Base-by-base conservation (phyloP, 306 rosid species). In the Prunus salicina region DNA sequence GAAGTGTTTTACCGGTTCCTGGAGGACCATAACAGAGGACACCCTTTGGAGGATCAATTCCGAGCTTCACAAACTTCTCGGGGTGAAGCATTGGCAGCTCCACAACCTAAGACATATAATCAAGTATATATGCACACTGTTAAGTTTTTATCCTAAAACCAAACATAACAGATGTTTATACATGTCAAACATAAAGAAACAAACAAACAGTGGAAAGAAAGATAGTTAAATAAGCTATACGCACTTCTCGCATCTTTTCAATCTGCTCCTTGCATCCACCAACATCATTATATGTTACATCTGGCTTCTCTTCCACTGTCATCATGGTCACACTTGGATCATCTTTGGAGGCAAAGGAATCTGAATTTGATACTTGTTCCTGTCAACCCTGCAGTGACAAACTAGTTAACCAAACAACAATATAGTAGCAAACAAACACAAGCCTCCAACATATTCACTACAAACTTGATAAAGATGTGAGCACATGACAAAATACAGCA, bases 51-150 rank as follows among this genome's bases (percentile, higher is more conserved):
- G 99, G 99, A 87, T 96, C 99, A 64, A 96, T 96, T 74, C 99
- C 99, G 64, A 96, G 98, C 89, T 96, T 93, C 74, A 92, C 98
- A 69, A 92, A 96, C 79, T 92, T 92, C 91, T 96, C 99, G 0
- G 98, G 99, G 66, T 96, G 99, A 89, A 93, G 98, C 98, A 96
- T 93, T 71, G 99, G 99, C 64, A 96, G 89, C 84, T 96, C 99
- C 79, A 96, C 99, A 82, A 96, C 99, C 99, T 96, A 76, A 57
- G 81, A 75, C 19, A 78, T 45, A 27, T 3, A 67, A 49, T 56
- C 2, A 22, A 16, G 24, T 71, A 25, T 67, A 71, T n/a, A 56
- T 46, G n/a, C 22, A 41, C 25, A 22, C 15, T 16, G 53, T 78
- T 6, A 69, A 34, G 27, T 32, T 64, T 64, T 28, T 14, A 18